These are phyloP conservation scores for Suhomyces chickasaworum DNA, from an alignment of 1,139 yeast genomes.

Conservation along the genomic window DNA sequence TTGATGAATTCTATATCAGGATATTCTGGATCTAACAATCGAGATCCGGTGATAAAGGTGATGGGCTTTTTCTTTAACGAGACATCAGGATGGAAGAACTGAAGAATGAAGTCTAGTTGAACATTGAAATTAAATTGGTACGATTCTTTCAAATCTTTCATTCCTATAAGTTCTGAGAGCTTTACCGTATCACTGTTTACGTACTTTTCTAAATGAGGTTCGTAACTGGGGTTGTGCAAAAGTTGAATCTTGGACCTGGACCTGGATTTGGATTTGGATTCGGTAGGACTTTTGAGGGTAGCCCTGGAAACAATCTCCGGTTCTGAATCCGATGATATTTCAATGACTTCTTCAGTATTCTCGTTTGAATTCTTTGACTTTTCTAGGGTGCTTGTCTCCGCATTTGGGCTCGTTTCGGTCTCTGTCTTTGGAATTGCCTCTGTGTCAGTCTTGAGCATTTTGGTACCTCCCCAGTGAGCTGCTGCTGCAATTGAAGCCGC, in stretches of 20 bases:
- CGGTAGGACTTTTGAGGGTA: too few species aligned
- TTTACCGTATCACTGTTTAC: conserved; percentile 31
- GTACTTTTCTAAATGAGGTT: conserved; percentile 9
- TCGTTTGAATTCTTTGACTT: too few species aligned
- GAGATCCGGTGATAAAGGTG: conserved; percentile 37
- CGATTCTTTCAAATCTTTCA: conserved; percentile 32
- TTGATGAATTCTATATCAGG: conserved; percentile 18
- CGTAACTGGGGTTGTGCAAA: conserved; percentile 30
- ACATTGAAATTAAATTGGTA: conserved; percentile 54
- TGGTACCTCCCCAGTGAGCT: conserved; percentile 26
- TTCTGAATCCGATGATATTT: neutral
- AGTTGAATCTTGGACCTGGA: conserved; percentile 27
- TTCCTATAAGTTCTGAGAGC: conserved; percentile 19
- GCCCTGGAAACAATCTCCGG: neutral
- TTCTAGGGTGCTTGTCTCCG: too few species aligned
- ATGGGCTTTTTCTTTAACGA: conserved; percentile 22
- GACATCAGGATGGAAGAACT: conserved; percentile 35
- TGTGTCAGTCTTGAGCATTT: neutral
- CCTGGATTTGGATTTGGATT: neutral
- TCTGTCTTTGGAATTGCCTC: neutral
- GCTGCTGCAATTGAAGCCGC: conserved; percentile 30
- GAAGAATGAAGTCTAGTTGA: conserved; percentile 41
- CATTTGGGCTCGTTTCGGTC: too few species aligned
- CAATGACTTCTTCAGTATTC: neutral
- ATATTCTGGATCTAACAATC: conserved; percentile 19